Base-by-base conservation (phyloP, 2,329 filamentous ascomycete genomes). In the Colletotrichum falcatum region DNA sequence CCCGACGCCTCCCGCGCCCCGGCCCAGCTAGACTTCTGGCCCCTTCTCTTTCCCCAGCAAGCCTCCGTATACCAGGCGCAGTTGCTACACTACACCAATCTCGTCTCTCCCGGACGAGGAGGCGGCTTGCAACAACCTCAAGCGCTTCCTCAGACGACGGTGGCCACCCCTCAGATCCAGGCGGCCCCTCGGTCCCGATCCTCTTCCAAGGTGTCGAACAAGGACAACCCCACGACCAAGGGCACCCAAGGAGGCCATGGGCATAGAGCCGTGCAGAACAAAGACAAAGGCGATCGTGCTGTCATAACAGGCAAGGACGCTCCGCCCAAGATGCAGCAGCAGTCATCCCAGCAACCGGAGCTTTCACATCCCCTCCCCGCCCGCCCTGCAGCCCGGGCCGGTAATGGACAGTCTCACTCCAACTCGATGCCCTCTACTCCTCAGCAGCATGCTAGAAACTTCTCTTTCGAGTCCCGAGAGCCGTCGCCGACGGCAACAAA, bases 341-440 rank as follows among this genome's bases (percentile, higher is more conserved):
- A 81, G 60, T 85, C 86, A 75, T 48, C 44, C n/a, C 58, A 49
- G 49, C 83, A 85, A 70, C 66, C 76, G 33, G 79, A 81, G 61
- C 68, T 74, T 74, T 65, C 73, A 42, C 75, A 74, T 30, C 75
- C 72, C 5, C 70, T 77, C 28, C 74, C 75, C 23, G 66, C 74
- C 23, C 73, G 75, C 33, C 74, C 75, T 68, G 72, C 73, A 51
- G 70, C 67, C 8, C 77, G 77, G 44, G 75, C 74, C 33, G 76
- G 65, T 44, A 65, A 72, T 33, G 59, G 75, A 35, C 78, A 80
- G 65, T 76, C 82, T 18, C 87, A 97, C 78, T 97, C 95, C 30
- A 97, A 88, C 79, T 98, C 95, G 11, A 93, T 98, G 59, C 95
- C 95, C 1, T 97, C 95, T 1, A 98, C 95, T 3, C 96, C 95